A percentile compares a stretch with the other conserved stretches of the same genome.
phyloP scores from a whole-genome alignment of 495 filamentous ascomycete genomes.

The Xylaria telfairii region DNA sequence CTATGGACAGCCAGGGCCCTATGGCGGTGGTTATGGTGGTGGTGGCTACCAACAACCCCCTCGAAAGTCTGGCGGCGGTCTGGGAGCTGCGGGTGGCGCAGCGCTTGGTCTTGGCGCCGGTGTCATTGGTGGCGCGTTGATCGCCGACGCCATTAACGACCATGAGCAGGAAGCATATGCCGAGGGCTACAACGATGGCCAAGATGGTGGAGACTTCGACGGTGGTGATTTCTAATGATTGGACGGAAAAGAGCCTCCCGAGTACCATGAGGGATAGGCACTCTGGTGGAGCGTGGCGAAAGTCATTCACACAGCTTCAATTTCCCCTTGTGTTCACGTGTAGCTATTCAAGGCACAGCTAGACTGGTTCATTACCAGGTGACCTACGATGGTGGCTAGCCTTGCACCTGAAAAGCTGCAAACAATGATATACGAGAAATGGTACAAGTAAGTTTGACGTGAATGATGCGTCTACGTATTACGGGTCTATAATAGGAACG shows the following conservation, averaged over 20 bases:
- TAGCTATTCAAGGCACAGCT: constrained; percentile 77
- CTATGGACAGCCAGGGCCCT: constrained; percentile 29
- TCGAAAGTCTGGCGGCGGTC: constrained; percentile 53
- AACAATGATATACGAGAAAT: constrained; percentile 86
- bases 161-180: constrained; percentile 59
- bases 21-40: constrained; percentile 40
- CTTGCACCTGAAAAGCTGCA: constrained; percentile 72
- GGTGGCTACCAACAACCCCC: constrained; percentile 29
- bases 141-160: constrained; percentile 70
- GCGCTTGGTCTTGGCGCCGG: constrained; percentile 81
- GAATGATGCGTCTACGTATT: background rate
- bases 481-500: background rate
- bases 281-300: constrained; percentile 84
- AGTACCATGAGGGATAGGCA: constrained; percentile 56
- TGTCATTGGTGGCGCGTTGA: constrained; percentile 70
- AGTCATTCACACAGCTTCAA: constrained; percentile 88
- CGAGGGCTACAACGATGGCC: constrained; percentile 53
- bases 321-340: constrained; percentile 77
- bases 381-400: constrained; percentile 76
- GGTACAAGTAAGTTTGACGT: constrained; percentile 70
- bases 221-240: constrained; percentile 60
- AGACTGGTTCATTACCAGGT: constrained; percentile 83
- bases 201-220: constrained; percentile 46
- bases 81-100: constrained; percentile 72
- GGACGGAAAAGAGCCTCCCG: background rate